Evolutionary conservation across 2,329 filamentous ascomycete genomes (phyloP).

Genomic region (Aspergillus aculeatus): DNA sequence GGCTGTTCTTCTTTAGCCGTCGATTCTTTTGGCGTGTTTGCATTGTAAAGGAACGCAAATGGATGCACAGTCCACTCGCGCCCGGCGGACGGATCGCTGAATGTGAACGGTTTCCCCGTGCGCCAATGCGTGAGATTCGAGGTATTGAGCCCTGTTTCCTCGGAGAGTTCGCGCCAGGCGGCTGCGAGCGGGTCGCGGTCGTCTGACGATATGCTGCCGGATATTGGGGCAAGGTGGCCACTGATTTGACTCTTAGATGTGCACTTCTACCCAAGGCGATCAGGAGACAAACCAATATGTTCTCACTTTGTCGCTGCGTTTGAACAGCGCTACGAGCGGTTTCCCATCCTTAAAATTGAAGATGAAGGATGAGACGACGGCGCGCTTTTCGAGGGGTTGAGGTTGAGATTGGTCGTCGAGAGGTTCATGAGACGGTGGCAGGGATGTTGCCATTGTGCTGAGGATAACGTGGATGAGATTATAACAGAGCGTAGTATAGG

Average conservation of each 20-base stretch:
- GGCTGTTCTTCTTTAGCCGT: conserved; percentile 43
- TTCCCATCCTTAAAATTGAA: conserved; percentile 30
- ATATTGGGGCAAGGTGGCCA: conserved; percentile 60
- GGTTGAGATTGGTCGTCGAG: conserved; percentile 6
- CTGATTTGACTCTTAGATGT: conserved; percentile 15
- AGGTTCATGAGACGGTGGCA: conserved; percentile 5
- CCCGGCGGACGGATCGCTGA: conserved; percentile 53
- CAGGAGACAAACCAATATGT: conserved; percentile 55
- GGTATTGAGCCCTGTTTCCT: conserved; percentile 59
- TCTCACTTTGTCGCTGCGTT: conserved; percentile 57
- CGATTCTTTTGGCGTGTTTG: conserved; percentile 25
- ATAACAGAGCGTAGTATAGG: background rate
- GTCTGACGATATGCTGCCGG: conserved; percentile 57
- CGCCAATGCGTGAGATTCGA: conserved; percentile 53
- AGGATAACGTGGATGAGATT: too few species aligned
- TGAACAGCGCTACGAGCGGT: conserved; percentile 60
- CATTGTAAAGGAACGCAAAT: conserved; percentile 55
- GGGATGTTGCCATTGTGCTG: background rate
- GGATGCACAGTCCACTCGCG: conserved; percentile 64
- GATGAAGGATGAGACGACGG: conserved; percentile 48
- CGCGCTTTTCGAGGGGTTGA: conserved; percentile 25
- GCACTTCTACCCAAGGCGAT: background rate
- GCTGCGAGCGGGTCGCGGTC: conserved; percentile 56
- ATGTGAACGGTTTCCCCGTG: conserved; percentile 59
- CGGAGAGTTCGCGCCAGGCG: conserved; percentile 61